Base-by-base conservation (phyloP, 768 basidiomycete species). In the Solioccasus polychromus region DNA sequence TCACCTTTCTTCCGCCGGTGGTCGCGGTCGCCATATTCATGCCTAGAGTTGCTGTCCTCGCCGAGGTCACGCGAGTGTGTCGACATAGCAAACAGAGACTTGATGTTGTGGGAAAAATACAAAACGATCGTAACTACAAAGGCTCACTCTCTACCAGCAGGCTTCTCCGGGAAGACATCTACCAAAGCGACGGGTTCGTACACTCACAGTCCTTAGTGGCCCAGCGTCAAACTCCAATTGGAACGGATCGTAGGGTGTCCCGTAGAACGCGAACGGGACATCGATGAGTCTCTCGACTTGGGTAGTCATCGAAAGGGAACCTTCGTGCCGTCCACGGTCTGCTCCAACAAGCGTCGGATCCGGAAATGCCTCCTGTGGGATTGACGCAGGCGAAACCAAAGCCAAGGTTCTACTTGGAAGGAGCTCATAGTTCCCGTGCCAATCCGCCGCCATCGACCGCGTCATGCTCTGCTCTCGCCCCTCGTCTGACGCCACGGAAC, bases 331-430 rank as follows among this genome's bases (percentile, higher is more conserved):
- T n/a, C 32, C 22, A 6, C 14, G 39, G 8, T 19, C 28, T 39
- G 14, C 17, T n/a, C 44, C 25, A 6, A 17, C 24, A 11, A 52
- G 40, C 5, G 62, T 62, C 32, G 54, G 57, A 31, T 54, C 51
- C 14, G 52, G 62, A 45, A 59, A 62, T 19, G 48, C 53, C 18
- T 59, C 44, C 25, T 55, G 60, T 15, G 62, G 59, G 14, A 36
- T 34, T 5, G 40, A 34, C 19, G 51, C 35, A 34, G 56, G 52
- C 17, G 40, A 24, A 23, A 40, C 20, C 34, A 15, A 9, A 22
- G 17, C 20, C 8, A 31, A 15, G 3, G 38, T 15, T 4, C 39
- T 38, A 22, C 52, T 44, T 12, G 48, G 30, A 15, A 53, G 31
- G 45, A 53, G 42, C 12, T 58, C 63, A 19, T 53, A 50, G 35